A percentile compares a stretch with the other conserved stretches of the same genome.
Evolutionary conservation across 164 flowering plant species (phyloP).

Genomic region (Stephania cephalantha): DNA sequence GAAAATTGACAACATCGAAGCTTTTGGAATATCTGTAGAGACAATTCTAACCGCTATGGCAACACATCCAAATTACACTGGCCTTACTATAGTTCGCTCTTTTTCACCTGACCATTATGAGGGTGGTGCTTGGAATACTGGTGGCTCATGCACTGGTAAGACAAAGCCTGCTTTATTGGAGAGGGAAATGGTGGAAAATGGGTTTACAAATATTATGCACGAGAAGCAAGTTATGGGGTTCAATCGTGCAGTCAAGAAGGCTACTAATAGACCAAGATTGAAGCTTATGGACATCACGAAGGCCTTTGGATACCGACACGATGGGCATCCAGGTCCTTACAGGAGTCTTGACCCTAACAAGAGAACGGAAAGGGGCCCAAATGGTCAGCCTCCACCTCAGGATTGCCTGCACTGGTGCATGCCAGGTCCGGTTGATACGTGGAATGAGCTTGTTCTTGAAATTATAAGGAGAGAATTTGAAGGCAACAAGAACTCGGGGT

Average conservation of each 20-base stretch:
- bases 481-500: constrained; percentile 19
- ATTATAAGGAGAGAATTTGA: constrained; percentile 58
- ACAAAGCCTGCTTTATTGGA: constrained; percentile 38
- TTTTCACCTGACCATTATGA: constrained; percentile 94
- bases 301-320: constrained; percentile 64
- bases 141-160: constrained; percentile 96
- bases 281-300: constrained; percentile 82
- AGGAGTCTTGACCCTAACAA: constrained; percentile 82
- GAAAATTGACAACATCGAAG: constrained; percentile 67
- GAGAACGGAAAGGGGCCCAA: constrained; percentile 70
- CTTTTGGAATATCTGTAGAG: constrained; percentile 79
- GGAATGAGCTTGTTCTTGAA: constrained; percentile 90
- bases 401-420: constrained; percentile 99
- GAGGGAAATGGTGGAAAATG: constrained; percentile 58
- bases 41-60: constrained; percentile 57
- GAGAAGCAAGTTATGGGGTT: constrained; percentile 73
- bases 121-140: constrained; percentile 97
- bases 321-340: constrained; percentile 97
- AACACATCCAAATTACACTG: constrained; percentile 67
- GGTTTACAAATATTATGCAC: constrained; percentile 74
- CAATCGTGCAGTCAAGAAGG: constrained; percentile 47
- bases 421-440: constrained; percentile 98
- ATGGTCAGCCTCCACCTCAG: constrained; percentile 91
- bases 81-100: constrained; percentile 75
- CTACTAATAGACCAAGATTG: constrained; percentile 44